phyloP scores from a whole-genome alignment of 2,329 filamentous ascomycete species.

The Talaromyces albobiverticillius region DNA sequence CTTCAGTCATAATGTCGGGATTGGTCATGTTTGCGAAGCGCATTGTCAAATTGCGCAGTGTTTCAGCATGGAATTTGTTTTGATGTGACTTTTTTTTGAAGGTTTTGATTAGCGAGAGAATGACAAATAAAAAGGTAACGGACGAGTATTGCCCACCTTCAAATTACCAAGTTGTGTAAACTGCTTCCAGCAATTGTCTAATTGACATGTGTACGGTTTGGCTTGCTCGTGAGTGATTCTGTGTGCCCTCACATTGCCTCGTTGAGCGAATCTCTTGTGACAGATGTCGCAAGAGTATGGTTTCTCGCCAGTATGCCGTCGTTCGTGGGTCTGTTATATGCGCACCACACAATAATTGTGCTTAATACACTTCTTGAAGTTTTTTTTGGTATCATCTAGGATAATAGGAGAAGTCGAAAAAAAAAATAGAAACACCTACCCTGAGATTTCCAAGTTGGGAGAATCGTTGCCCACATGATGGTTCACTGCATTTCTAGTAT shows the following conservation, averaged over 20 bases:
- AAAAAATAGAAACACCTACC: constrained; percentile 47
- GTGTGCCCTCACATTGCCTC: constrained; percentile 81
- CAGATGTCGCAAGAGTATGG: constrained; percentile 79
- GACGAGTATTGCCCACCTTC: constrained; percentile 59
- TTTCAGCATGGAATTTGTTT: constrained; percentile 85
- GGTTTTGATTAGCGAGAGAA: constrained; percentile 4
- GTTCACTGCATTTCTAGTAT: constrained; percentile 63
- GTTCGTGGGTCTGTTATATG: constrained; percentile 68
- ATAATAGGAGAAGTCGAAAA: neutral
- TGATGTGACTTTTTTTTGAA: constrained; percentile 67
- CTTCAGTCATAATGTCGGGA: constrained; percentile 60
- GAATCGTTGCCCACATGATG: constrained; percentile 74
- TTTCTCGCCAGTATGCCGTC: constrained; percentile 81
- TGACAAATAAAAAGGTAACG: neutral
- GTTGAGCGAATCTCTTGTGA: constrained; percentile 78
- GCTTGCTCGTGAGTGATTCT: constrained; percentile 73
- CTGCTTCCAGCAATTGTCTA: constrained; percentile 80
- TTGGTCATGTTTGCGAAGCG: constrained; percentile 66
- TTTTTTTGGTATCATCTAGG: neutral
- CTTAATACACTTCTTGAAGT: constrained; percentile 7
- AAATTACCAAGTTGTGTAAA: constrained; percentile 91
- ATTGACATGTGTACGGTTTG: constrained; percentile 76
- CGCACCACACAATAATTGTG: constrained; percentile 6
- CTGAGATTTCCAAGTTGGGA: constrained; percentile 90
- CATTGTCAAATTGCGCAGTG: constrained; percentile 65